Evolutionary conservation across 345 rosid genomes (phyloP), one percentile per base, ranked within the genome.

Genomic region (Eutrema heterophyllum): DNA sequence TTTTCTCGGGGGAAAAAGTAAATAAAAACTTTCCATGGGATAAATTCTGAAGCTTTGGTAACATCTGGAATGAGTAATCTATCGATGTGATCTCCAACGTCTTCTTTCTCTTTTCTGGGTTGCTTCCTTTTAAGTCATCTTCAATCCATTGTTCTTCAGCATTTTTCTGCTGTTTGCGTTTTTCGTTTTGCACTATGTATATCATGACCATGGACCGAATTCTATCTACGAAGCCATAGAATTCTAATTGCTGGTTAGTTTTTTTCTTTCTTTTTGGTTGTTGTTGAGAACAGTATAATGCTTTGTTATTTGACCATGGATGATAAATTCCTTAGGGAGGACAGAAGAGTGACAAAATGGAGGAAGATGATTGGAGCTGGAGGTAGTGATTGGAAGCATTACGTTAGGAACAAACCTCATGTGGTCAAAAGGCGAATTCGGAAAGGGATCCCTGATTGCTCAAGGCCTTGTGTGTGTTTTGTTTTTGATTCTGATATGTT

Each of bases 341-440:
- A 87, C 80, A 87, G 92, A 84, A 88, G 84, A 71, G 84, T 89
- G 49, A 82, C 89, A 73, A 91, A 89, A 83, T 94, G 98, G 97
- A 89, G 98, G 87, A 94, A 89, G 82, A 94, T 91, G 97, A 91
- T 94, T 65, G 98, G 98, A 59, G 88, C 84, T 46, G 95, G 97
- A 41, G 98, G 97, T 53, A 94, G 96, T 78, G 98, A 94, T 32
- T 94, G 98, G 97, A 91, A 91, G 85, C 93, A 86, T 77, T 94
- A 89, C 83, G 87, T 79, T 51, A 75, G 89, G 80, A 86, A 89
- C 72, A 94, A 88, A 79, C 92, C 96, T 78, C 89, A 88, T 61
- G 98, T 94, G 7, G 95, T 94, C 49, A 86, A 87, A 81, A 87
- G 97, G 74, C 89, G 97, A 0, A 82, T 89, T 58, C 79, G 96